A percentile compares a stretch with the other conserved stretches of the same genome.
Conservation (phyloP, 2,329 filamentous ascomycete genomes). For the Botryotinia globosa region DNA sequence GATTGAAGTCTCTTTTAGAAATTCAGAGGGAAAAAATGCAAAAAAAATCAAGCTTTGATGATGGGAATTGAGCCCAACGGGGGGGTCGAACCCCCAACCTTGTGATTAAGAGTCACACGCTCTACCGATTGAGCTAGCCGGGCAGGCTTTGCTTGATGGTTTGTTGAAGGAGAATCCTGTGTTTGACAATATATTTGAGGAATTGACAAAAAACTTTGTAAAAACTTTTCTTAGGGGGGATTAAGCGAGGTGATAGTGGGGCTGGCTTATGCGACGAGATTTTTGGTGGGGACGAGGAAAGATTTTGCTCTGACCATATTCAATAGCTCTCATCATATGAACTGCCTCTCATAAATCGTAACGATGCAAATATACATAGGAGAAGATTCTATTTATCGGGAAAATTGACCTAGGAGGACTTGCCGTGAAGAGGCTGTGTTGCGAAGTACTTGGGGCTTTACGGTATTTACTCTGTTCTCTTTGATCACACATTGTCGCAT, state of each 20-base stretch:
- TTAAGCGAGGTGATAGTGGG: not conserved
- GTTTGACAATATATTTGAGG: not conserved
- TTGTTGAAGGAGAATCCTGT: rapidly evolving
- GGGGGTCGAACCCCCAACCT: slow-evolving; percentile 19
- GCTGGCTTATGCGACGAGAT: not conserved
- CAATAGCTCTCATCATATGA: not conserved
- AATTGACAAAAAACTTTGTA: not conserved
- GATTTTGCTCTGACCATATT: not conserved
- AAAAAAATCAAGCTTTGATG: not conserved
- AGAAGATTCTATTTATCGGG: not conserved
- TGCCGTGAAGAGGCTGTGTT: not conserved
- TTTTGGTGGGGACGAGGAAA: not conserved
- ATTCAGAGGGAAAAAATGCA: not conserved
- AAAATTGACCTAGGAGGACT: not conserved
- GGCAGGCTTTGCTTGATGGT: slow-evolving; percentile 23
- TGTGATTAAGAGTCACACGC: slow-evolving; percentile 36
- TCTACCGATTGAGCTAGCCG: slow-evolving; percentile 39
- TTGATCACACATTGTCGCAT: not conserved
- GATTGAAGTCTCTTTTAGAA: rapidly evolving
- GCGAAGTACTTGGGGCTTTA: not conserved
- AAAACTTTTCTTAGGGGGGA: not conserved
- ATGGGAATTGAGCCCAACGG: slow-evolving; percentile 16
- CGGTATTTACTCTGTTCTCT: not conserved
- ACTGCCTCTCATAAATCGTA: not conserved
- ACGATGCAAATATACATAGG: too few species aligned